phyloP scores from a whole-genome alignment of 331 rosid species.

The Erythrophleum ivorense region DNA sequence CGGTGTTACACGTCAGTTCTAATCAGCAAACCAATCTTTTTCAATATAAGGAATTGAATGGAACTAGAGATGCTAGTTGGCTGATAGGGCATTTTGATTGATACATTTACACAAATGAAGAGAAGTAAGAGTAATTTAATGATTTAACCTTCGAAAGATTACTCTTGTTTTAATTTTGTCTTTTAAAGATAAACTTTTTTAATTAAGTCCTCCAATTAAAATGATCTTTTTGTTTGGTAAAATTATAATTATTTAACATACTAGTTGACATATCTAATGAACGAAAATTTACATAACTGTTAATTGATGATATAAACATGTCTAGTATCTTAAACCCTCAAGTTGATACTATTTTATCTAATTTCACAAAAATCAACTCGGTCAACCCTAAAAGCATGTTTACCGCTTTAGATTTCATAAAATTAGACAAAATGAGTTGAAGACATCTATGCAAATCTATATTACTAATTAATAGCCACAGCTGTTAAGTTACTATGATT shows the following conservation, averaged over 20 bases:
- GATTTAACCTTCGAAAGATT: background rate
- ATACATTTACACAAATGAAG: background rate
- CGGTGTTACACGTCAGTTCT: background rate
- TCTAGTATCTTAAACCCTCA: no score
- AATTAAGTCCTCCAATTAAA: background rate
- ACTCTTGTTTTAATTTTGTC: background rate
- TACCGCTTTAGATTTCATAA: no score
- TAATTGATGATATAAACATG: no score
- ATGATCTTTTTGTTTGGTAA: background rate
- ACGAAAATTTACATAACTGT: no score
- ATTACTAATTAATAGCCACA: no score
- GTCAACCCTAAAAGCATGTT: no score
- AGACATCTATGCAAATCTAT: no score
- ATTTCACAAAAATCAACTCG: no score
- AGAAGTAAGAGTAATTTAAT: background rate
- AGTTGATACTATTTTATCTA: no score
- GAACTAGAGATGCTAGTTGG: background rate
- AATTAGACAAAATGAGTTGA: no score
- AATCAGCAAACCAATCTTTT: background rate
- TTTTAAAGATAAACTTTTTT: background rate
- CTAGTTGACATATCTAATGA: background rate
- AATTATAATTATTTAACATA: background rate
- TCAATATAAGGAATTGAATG: background rate
- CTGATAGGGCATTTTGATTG: background rate
- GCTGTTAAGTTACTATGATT: no score